phyloP scores from a whole-genome alignment of 768 basidiomycete species.

The Boletus subcaerulescens region DNA sequence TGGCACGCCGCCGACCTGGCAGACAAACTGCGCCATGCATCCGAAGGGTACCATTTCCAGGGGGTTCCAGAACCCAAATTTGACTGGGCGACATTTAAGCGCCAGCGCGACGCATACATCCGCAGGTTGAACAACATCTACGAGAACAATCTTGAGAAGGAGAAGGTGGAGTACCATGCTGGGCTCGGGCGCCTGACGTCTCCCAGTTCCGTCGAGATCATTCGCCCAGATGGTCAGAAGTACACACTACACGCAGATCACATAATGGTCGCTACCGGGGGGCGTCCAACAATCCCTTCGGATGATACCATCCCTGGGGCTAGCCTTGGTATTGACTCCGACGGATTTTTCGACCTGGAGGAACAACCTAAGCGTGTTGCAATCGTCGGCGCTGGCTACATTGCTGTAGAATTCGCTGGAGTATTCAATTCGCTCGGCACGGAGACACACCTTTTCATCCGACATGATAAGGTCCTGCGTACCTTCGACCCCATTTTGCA shows the following conservation, averaged over 20 bases:
- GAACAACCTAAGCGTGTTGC: slow-evolving; percentile 91
- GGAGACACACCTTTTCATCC: slow-evolving; percentile 91
- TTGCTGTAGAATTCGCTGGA: slow-evolving; percentile 95
- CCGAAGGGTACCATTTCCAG: slow-evolving; percentile 68
- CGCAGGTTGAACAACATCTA: slow-evolving; percentile 87
- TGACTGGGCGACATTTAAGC: slow-evolving; percentile 89
- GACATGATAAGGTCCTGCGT: slow-evolving; percentile 84
- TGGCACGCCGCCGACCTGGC: slow-evolving; percentile 93
- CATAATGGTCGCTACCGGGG: slow-evolving; percentile 85
- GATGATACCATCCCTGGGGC: slow-evolving; percentile 87
- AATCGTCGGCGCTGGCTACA: slow-evolving; percentile 96
- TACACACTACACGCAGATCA: slow-evolving; percentile 76
- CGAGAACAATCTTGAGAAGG: slow-evolving; percentile 81
- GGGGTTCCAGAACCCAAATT: slow-evolving; percentile 62
- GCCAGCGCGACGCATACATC: slow-evolving; percentile 95
- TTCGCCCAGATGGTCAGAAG: slow-evolving; percentile 58
- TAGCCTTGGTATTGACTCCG: slow-evolving; percentile 85
- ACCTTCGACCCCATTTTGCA: slow-evolving; percentile 89
- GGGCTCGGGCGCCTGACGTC: slow-evolving; percentile 76
- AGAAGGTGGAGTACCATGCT: slow-evolving; percentile 82
- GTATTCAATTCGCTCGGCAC: slow-evolving; percentile 87
- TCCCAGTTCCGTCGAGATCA: slow-evolving; percentile 69
- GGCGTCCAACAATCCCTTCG: slow-evolving; percentile 73
- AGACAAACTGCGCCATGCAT: slow-evolving; percentile 78
- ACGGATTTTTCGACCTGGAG: slow-evolving; percentile 93